Conservation (phyloP, 805 yeast genomes). For the Suhomyces prunicola region DNA sequence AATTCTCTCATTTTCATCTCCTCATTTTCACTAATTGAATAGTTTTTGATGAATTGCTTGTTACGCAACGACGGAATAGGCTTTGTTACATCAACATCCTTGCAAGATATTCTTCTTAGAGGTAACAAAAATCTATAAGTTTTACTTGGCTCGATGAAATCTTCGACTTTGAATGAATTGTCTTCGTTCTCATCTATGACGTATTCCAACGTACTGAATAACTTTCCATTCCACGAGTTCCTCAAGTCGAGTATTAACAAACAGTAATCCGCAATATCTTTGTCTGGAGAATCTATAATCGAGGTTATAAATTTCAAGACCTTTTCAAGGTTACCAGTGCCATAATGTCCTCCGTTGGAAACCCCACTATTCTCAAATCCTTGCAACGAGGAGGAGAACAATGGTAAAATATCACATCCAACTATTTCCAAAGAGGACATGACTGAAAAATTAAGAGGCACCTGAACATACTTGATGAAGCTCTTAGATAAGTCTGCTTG, state of each 20-base stretch:
- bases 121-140: slow-evolving; percentile 67
- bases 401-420: slow-evolving; percentile 70
- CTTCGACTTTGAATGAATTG: slow-evolving; percentile 25
- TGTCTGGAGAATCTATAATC: slow-evolving; percentile 18
- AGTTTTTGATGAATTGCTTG: slow-evolving; percentile 66
- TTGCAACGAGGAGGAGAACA: slow-evolving; percentile 29
- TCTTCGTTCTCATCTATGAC: slow-evolving; percentile 19
- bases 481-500: slow-evolving; percentile 14
- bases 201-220: slow-evolving; percentile 28
- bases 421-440: slow-evolving; percentile 71
- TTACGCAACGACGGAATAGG: slow-evolving; percentile 70
- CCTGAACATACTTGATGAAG: slow-evolving; percentile 52
- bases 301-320: slow-evolving; percentile 28
- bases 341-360: neutral
- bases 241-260: slow-evolving; percentile 70
- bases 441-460: slow-evolving; percentile 70
- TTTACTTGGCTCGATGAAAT: slow-evolving; percentile 25
- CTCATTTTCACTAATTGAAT: slow-evolving; percentile 53
- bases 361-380: slow-evolving; percentile 10
- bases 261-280: slow-evolving; percentile 51
- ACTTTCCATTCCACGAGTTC: slow-evolving; percentile 71
- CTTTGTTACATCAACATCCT: slow-evolving; percentile 39
- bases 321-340: slow-evolving; percentile 19
- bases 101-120: slow-evolving; percentile 49
- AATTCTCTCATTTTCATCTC: slow-evolving; percentile 53